Evolutionary conservation across 202 grass and related monocot species (phyloP).

Genomic region (Miscanthus sacchariflorus): DNA sequence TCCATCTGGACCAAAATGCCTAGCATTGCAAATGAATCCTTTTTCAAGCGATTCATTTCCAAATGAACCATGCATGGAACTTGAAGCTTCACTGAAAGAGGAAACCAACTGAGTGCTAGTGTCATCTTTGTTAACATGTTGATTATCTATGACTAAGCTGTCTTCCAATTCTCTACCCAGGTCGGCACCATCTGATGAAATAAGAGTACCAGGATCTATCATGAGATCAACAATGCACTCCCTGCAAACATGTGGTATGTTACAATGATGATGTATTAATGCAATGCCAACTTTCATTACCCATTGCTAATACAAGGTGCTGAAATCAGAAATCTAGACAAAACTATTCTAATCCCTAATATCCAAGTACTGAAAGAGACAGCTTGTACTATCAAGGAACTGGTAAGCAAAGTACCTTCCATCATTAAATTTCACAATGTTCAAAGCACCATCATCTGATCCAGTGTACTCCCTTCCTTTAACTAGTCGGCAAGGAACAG

Average conservation of each 20-base stretch:
- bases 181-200: conserved; percentile 74
- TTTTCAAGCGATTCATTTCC: conserved; percentile 50
- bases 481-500: conserved; percentile 81
- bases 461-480: conserved; percentile 96
- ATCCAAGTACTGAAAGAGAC: neutral
- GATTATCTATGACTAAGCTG: conserved; percentile 51
- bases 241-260: conserved; percentile 58
- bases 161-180: conserved; percentile 67
- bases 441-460: conserved; percentile 92
- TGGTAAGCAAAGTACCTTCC: conserved; percentile 71
- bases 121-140: conserved; percentile 52
- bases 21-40: conserved; percentile 47
- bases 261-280: conserved; percentile 27
- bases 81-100: conserved; percentile 63
- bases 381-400: conserved; percentile 23
- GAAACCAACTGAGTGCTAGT: conserved; percentile 48
- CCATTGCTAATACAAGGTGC: conserved; percentile 1
- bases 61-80: conserved; percentile 54
- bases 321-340: neutral
- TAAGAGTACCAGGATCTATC: conserved; percentile 93
- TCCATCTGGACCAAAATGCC: conserved; percentile 47
- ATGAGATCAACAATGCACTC: conserved; percentile 98
- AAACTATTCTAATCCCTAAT: conserved; percentile 14
- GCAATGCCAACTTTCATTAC: conserved; percentile 31
- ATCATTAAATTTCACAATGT: conserved; percentile 94